Conservation (phyloP, 2,329 filamentous ascomycete species). For the Metarhizium album region DNA sequence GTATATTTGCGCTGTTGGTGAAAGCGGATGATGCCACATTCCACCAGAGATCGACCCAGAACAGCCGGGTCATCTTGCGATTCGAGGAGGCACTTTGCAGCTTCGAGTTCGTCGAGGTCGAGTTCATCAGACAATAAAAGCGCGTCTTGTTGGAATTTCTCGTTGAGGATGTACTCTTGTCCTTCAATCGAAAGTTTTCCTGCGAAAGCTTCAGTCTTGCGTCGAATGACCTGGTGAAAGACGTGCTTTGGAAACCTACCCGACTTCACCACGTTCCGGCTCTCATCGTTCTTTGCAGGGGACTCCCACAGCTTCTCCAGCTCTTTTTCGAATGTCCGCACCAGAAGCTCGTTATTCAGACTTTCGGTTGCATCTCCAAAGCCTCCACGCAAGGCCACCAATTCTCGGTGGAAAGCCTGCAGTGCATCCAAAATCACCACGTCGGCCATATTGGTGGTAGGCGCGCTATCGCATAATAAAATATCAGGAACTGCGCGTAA, state of each 20-base stretch:
- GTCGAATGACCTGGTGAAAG: not conserved
- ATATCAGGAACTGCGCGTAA: not conserved
- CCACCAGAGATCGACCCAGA: conserved; percentile 61
- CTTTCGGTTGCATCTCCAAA: conserved; percentile 50
- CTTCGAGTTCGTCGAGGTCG: conserved; percentile 80
- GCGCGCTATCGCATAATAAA: conserved; percentile 36
- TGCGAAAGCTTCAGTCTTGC: conserved; percentile 24
- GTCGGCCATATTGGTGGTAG: conserved; percentile 53
- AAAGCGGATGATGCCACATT: conserved; percentile 76
- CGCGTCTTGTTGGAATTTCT: conserved; percentile 74
- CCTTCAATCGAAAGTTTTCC: conserved; percentile 66
- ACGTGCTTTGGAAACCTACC: conserved; percentile 34
- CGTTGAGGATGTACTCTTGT: conserved; percentile 69
- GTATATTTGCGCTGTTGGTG: conserved; percentile 77
- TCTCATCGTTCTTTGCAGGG: conserved; percentile 61
- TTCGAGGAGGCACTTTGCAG: conserved; percentile 65
- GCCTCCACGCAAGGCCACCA: conserved; percentile 64
- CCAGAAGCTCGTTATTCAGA: conserved; percentile 59
- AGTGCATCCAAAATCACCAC: conserved; percentile 64
- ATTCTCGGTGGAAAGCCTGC: conserved; percentile 75
- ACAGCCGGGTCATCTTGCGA: conserved; percentile 58
- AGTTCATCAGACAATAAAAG: conserved; percentile 78
- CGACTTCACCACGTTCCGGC: conserved; percentile 58
- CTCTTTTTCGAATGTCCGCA: conserved; percentile 59
- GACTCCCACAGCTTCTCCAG: conserved; percentile 68